These are phyloP conservation scores for Crotalaria pallida DNA, from an alignment of 306 rosid genomes.

Conservation along the genomic window DNA sequence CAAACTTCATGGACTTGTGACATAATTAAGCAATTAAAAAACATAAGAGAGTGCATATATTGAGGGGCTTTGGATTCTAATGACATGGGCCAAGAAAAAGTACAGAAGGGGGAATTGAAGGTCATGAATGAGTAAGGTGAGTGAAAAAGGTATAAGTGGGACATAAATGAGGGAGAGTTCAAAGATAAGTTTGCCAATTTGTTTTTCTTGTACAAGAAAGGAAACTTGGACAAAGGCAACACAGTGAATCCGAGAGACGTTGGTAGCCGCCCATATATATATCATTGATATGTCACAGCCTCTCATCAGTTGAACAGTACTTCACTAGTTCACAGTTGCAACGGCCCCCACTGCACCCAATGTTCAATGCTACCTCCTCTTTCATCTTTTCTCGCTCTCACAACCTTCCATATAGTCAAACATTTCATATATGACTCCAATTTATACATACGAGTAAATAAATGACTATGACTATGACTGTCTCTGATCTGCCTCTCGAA, in stretches of 20 bases:
- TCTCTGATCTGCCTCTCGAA: neutral
- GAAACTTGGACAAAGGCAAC: conserved; percentile 25
- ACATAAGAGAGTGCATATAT: neutral
- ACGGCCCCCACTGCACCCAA: neutral
- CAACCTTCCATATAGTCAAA: conserved; percentile 11
- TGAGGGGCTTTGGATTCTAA: conserved; percentile 33
- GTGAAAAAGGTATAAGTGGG: conserved; percentile 19
- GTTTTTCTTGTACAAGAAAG: conserved; percentile 29
- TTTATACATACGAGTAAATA: too few species aligned
- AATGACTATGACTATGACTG: neutral
- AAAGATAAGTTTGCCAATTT: conserved; percentile 12
- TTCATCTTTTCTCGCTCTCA: neutral
- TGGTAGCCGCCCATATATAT: conserved; percentile 25
- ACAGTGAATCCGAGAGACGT: conserved; percentile 23
- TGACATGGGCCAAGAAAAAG: conserved; percentile 31
- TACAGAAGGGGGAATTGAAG: conserved; percentile 5
- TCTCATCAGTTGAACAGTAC: too few species aligned
- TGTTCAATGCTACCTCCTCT: neutral
- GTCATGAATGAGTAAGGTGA: conserved; percentile 17
- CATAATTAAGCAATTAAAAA: neutral
- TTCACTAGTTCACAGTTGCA: neutral
- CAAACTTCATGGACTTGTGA: too few species aligned
- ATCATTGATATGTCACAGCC: conserved; percentile 31
- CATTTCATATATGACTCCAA: conserved; percentile 19
- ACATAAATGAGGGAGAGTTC: conserved; percentile 24